Percentiles rank a stretch among this genome's conserved stretches.
Evolutionary conservation across 495 filamentous ascomycete genomes (phyloP).

Genomic region (Parachaetomium inaequale): DNA sequence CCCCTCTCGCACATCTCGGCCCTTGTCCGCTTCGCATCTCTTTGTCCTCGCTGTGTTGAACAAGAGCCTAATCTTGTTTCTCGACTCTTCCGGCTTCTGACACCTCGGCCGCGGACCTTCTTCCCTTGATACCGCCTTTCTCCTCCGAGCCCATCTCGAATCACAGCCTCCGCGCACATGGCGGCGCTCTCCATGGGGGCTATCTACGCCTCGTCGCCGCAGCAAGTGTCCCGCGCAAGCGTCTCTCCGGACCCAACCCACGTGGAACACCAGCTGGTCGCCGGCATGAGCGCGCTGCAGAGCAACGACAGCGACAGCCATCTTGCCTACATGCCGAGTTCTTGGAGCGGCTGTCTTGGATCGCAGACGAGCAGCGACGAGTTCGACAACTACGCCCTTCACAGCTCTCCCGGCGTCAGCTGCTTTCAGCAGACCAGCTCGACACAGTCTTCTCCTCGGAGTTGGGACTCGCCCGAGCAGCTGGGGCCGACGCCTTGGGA

Average conservation of each 20-base stretch:
- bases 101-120: background rate
- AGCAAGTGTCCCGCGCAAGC: conserved; percentile 10
- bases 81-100: background rate
- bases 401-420: conserved; percentile 21
- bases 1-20: conserved; percentile 13
- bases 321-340: conserved; percentile 15
- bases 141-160: background rate
- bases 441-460: conserved; percentile 29
- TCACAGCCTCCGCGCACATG: conserved; percentile 13
- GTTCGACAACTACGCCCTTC: conserved; percentile 30
- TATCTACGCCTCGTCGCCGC: conserved; percentile 14
- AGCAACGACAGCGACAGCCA: conserved; percentile 13
- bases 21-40: conserved; percentile 3
- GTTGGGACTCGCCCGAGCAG: conserved; percentile 30
- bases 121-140: background rate
- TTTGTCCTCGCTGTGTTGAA: conserved; percentile 3
- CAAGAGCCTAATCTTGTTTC: background rate
- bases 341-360: conserved; percentile 23
- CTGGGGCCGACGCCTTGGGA: conserved; percentile 24
- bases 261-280: conserved; percentile 5
- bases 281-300: conserved; percentile 8
- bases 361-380: conserved; percentile 21
- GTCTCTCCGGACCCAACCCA: conserved; percentile 8
- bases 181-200: conserved; percentile 16
- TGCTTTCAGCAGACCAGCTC: conserved; percentile 20